phyloP scores from a whole-genome alignment of 768 basidiomycete genomes.

The Naganishia onofrii region DNA sequence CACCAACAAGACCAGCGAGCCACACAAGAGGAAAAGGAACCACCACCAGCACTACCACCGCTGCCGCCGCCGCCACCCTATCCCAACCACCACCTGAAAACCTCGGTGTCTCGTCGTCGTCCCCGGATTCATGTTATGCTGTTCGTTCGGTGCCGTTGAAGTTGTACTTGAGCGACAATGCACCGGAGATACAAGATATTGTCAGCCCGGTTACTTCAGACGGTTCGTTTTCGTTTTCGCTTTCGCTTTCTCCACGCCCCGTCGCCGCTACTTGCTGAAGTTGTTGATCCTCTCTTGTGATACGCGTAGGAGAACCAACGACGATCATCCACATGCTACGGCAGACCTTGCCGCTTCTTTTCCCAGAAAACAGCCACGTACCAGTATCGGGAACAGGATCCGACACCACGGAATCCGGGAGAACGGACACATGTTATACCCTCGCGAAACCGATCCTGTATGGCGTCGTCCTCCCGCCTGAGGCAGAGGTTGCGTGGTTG shows the following conservation, averaged over 20 bases:
- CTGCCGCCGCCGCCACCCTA: conserved; percentile 41
- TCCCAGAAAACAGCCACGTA: conserved; percentile 54
- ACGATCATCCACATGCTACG: conserved; percentile 70
- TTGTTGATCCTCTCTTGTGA: neutral
- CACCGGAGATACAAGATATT: conserved; percentile 85
- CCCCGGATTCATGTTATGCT: conserved; percentile 76
- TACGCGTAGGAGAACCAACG: conserved; percentile 62
- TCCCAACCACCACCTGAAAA: too few species aligned
- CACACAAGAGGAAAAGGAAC: neutral
- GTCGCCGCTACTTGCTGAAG: too few species aligned
- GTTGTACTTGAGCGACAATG: conserved; percentile 77
- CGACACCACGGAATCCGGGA: conserved; percentile 41
- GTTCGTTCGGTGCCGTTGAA: conserved; percentile 85
- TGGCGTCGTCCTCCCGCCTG: conserved; percentile 75
- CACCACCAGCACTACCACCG: neutral
- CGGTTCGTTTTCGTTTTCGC: neutral
- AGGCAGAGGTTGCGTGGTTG: conserved; percentile 92
- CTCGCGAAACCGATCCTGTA: conserved; percentile 79
- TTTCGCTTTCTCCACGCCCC: too few species aligned
- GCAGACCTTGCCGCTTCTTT: conserved; percentile 74
- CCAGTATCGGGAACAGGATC: too few species aligned
- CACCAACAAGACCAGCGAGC: neutral
- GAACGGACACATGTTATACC: conserved; percentile 54
- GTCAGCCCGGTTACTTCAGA: conserved; percentile 63
- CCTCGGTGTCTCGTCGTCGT: conserved; percentile 33